Evolutionary conservation across 345 rosid species (phyloP), one percentile per base, ranked within the genome.

Genomic region (Leavenworthia alabamica): DNA sequence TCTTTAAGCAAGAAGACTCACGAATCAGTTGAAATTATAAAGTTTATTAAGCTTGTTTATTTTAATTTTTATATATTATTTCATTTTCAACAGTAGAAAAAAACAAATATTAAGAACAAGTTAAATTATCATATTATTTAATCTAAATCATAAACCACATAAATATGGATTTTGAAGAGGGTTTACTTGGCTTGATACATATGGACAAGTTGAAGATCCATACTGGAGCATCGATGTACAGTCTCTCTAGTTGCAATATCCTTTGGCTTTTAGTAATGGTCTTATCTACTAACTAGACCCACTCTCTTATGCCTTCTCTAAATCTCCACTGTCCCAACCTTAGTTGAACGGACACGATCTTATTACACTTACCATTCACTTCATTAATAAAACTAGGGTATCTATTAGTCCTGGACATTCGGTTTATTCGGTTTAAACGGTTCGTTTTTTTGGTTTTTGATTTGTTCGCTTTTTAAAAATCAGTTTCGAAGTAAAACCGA

Each of bases 301-400:
- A 26, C 56, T 46, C 26, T 56, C 48, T 31, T 3, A 22, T 14
- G 29, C 7, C 26, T 43, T 53, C 40, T 27, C 49, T 36, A 6
- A 46, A 66, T 66, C 57, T 47, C 50, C 49, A 37, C 64, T 5
- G 57, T 66, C 64, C 57, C n/a, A n/a, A 66, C 45, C 50, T 17
- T 17, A 13, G 27, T 13, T 37, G 2, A 10, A 56, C 57, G 50
- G 35, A 4, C 49, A 2, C 37, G 42, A 56, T 66, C 46, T 8
- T 13, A 46, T 24, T 22, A 9, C 52, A 41, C 1, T 29, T 13
- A 20, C 23, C 15, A 60, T 48, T 61, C 67, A 26, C 57, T 26
- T 26, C 27, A 22, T 8, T 31, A 1, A 32, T 20, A 60, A 12
- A 31, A 46, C 29, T 5, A 26, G 28, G 28, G 28, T 26, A 23